phyloP scores from a whole-genome alignment of 768 basidiomycete genomes.

The Russula brevipes region DNA sequence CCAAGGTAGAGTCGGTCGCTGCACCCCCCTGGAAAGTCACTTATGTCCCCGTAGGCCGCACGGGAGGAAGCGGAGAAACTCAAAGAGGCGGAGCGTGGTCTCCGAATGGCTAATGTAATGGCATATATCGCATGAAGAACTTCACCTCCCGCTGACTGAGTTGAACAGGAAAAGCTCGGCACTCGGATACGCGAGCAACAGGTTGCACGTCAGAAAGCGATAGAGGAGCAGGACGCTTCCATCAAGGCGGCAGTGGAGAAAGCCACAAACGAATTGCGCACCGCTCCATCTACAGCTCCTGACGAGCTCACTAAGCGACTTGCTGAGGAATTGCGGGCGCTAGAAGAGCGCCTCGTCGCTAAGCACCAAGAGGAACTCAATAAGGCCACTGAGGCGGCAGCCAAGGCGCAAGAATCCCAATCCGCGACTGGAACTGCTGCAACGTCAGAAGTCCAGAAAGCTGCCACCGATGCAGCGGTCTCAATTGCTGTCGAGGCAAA shows the following conservation, averaged over 20 bases:
- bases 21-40: not conserved
- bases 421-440: conserved; percentile 26
- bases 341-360: conserved; percentile 49
- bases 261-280: conserved; percentile 41
- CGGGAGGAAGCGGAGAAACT: conserved; percentile 27
- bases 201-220: conserved; percentile 47
- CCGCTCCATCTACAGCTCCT: conserved; percentile 27
- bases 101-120: conserved; percentile 27
- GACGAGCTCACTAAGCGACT: conserved; percentile 50
- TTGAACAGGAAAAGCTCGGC: conserved; percentile 46
- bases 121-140: not conserved
- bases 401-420: conserved; percentile 29
- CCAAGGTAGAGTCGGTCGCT: conserved; percentile 44
- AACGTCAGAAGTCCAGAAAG: conserved; percentile 33
- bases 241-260: conserved; percentile 57
- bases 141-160: conserved; percentile 1
- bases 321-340: conserved; percentile 50
- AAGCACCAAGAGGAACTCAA: conserved; percentile 54
- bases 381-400: conserved; percentile 39
- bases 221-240: conserved; percentile 44
- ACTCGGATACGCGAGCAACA: conserved; percentile 46
- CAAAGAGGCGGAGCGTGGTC: conserved; percentile 26
- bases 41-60: conserved; percentile 21
- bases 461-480: conserved; percentile 47
- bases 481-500: conserved; percentile 46